Percentiles rank a stretch among this genome's conserved stretches.
phyloP scores from a whole-genome alignment of 2,329 filamentous ascomycete species.

The Diaporthe citriasiana region DNA sequence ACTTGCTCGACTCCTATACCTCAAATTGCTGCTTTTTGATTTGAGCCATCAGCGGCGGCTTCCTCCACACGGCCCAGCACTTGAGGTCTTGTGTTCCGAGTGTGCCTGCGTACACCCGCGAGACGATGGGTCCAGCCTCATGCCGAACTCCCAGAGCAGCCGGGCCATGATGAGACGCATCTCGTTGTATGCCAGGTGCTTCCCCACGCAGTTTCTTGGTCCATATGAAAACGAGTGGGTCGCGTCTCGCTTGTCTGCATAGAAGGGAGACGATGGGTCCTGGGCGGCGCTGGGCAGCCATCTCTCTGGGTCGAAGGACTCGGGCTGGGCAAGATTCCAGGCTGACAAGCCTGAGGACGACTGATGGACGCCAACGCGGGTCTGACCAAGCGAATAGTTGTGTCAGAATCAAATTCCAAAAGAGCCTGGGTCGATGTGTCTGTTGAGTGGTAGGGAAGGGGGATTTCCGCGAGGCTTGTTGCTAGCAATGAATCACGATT shows the following conservation, averaged over 20 bases:
- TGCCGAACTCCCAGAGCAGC: constrained; percentile 47
- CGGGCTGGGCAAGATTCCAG: constrained; percentile 47
- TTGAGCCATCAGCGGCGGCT: constrained; percentile 42
- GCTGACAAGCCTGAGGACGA: constrained; percentile 46
- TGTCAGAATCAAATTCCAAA: constrained; percentile 33
- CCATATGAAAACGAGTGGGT: constrained; percentile 37
- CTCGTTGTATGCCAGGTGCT: constrained; percentile 46
- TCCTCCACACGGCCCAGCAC: constrained; percentile 43
- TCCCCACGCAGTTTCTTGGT: constrained; percentile 38
- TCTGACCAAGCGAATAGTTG: constrained; percentile 44
- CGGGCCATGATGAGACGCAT: constrained; percentile 44
- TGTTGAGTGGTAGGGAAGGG: neutral
- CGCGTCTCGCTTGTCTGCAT: constrained; percentile 41
- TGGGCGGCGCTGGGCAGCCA: constrained; percentile 46
- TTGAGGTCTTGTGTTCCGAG: constrained; percentile 39
- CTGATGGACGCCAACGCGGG: constrained; percentile 54
- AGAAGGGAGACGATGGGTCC: constrained; percentile 18
- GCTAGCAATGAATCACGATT: too few relatives aligned
- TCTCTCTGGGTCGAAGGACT: constrained; percentile 50
- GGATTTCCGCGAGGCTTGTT: neutral
- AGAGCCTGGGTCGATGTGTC: neutral
- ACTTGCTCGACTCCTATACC: neutral
- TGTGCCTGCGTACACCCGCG: constrained; percentile 34
- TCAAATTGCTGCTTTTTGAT: constrained; percentile 33
- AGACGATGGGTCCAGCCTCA: constrained; percentile 44